phyloP scores from a whole-genome alignment of 495 filamentous ascomycete species.

The Thozetella sp. region DNA sequence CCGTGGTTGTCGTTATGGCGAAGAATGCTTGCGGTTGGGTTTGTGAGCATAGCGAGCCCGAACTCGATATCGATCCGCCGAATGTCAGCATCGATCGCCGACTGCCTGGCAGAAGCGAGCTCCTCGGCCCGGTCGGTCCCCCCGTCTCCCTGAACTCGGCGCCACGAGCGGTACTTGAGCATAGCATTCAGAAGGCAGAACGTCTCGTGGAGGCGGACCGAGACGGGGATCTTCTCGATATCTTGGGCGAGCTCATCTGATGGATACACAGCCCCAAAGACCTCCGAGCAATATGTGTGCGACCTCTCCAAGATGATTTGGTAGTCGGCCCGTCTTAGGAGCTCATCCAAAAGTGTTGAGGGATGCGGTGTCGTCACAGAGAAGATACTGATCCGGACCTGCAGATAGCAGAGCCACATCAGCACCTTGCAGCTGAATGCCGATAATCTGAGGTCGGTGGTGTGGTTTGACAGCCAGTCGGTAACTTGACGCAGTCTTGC shows the following conservation, averaged over 20 bases:
- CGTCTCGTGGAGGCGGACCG: constrained; percentile 18
- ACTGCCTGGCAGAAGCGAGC: constrained; percentile 5
- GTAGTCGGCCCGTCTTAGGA: constrained; percentile 10
- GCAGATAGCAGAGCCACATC: constrained; percentile 19
- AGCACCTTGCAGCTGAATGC: constrained; percentile 19
- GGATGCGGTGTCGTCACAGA: constrained; percentile 5
- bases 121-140: constrained; percentile 6
- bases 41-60: constrained; percentile 13
- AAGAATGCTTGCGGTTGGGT: constrained; percentile 12
- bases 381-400: constrained; percentile 20
- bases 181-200: constrained; percentile 18
- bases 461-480: constrained; percentile 11
- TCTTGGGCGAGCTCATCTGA: constrained; percentile 16
- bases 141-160: not conserved
- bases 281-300: constrained; percentile 13
- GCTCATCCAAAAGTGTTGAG: constrained; percentile 14
- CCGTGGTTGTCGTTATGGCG: not conserved
- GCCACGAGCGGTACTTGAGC: constrained; percentile 15
- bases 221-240: constrained; percentile 13
- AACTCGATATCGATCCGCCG: constrained; percentile 16
- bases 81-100: constrained; percentile 15
- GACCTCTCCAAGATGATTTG: constrained; percentile 13
- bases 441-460: constrained; percentile 10
- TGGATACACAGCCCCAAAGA: constrained; percentile 19
- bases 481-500: constrained; percentile 12